Evolutionary conservation across 2,329 filamentous ascomycete species (phyloP), one percentile per base, ranked within the genome.

Genomic region (Nigrospora oryzae): DNA sequence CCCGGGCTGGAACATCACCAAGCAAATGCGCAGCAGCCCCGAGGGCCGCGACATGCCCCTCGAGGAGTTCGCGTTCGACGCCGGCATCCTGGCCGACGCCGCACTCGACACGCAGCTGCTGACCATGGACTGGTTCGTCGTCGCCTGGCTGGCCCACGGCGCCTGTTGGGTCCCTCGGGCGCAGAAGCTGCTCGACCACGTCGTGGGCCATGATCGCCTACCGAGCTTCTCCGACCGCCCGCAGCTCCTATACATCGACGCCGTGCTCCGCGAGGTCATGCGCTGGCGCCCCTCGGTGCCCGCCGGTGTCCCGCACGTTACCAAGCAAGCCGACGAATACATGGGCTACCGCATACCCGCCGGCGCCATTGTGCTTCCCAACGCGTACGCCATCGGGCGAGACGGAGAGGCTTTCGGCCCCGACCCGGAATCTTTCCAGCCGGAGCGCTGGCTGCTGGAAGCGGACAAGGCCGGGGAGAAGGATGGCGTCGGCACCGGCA

Each of bases 281-380:
- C 63, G 71, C 4, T 74, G 71, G 70, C 62, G 68, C 11, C 68
- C 70, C 0, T 59, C 66, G 0, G 54, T 56, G 0, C 56, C 61
- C 1, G 56, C 59, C 6, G 63, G 63, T 8, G 59, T 69, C 1
- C 69, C 70, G 0, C 65, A 68, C 17, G 62, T 62, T 43, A 63
- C 62, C 4, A 63, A 60, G 30, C 52, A 48, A 14, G 61, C 63
- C 31, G 56, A 65, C 46, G 53, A 51, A 15, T 62, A 68, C 46
- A 54, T 62, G 13, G 63, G 67, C 3, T 61, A 63, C 42, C 54
- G 58, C 14, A 68, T 75, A 46, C 70, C 68, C 2, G 66, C 66
- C 23, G 67, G 66, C 8, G 64, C 68, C 0, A 62, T 64, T 6
- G 52, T 75, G 11, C 51, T 74, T n/a, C 50, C 64, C 14, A 73